These are phyloP conservation scores for Sistotremastrum niveocremeum DNA, from an alignment of 768 basidiomycete genomes.

Conservation along the genomic window DNA sequence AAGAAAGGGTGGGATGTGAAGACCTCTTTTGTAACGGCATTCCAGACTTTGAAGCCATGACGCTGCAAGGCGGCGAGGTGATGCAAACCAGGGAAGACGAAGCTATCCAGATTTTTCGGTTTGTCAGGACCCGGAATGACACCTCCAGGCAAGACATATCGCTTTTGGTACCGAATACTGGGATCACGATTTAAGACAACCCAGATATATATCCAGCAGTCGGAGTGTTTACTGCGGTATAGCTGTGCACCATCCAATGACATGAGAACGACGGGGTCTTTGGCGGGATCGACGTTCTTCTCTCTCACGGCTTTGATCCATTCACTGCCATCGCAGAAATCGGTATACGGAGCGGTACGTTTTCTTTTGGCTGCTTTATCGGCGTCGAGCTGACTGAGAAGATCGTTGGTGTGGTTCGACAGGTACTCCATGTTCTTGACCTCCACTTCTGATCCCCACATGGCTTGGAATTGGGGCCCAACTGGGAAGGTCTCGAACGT, in stretches of 20 bases:
- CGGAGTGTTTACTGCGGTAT: slow-evolving; percentile 18
- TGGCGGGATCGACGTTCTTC: background rate
- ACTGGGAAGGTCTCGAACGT: slow-evolving; percentile 1
- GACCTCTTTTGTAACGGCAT: slow-evolving; percentile 7
- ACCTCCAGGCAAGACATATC: slow-evolving; percentile 15
- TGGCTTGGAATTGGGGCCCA: slow-evolving; percentile 1
- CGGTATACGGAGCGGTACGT: slow-evolving; percentile 6
- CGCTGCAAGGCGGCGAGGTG: slow-evolving; percentile 16
- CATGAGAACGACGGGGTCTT: slow-evolving; percentile 9
- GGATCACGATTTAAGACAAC: slow-evolving; percentile 13
- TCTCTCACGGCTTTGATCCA: slow-evolving; percentile 2
- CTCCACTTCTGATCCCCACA: background rate
- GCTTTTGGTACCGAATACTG: slow-evolving; percentile 18
- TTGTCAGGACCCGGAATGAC: slow-evolving; percentile 17
- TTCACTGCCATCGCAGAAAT: slow-evolving; percentile 7
- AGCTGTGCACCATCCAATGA: slow-evolving; percentile 19
- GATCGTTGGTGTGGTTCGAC: background rate
- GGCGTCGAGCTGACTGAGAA: background rate
- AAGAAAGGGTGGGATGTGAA: background rate
- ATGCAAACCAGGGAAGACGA: slow-evolving; percentile 16
- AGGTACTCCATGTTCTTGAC: background rate
- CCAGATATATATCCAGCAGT: slow-evolving; percentile 23
- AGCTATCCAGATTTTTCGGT: slow-evolving; percentile 19
- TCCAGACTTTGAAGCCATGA: slow-evolving; percentile 18
- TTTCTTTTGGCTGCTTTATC: background rate